phyloP scores from a whole-genome alignment of 768 basidiomycete genomes.

The Tylopilus rubrobrunneus region DNA sequence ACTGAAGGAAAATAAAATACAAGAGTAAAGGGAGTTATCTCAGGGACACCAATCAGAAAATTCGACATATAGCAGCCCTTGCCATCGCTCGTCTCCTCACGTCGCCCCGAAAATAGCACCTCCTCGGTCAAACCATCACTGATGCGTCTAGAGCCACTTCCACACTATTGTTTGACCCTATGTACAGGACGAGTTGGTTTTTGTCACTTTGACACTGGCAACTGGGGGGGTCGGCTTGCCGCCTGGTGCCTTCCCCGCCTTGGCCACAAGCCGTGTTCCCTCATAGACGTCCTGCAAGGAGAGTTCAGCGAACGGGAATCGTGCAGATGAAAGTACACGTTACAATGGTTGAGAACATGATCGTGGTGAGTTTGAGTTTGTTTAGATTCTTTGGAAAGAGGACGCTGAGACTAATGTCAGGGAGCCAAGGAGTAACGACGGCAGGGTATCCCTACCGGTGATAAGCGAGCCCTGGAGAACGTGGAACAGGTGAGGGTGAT shows the following conservation, averaged over 20 bases:
- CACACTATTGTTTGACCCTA: background rate
- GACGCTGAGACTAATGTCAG: background rate
- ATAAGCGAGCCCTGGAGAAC: background rate
- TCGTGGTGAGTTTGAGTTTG: background rate
- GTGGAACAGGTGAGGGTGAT: background rate
- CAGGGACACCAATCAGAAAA: background rate
- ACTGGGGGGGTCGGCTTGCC: constrained; percentile 6
- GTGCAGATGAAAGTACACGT: background rate
- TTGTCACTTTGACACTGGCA: constrained; percentile 1
- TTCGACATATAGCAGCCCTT: background rate
- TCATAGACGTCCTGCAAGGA: background rate
- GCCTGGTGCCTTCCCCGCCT: background rate
- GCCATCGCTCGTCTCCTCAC: background rate
- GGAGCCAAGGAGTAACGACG: background rate
- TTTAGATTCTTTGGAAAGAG: background rate
- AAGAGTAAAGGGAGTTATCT: background rate
- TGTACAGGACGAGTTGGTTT: constrained; percentile 5
- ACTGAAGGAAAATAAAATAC: background rate
- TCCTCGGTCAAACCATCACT: background rate
- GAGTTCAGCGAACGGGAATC: background rate
- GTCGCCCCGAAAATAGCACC: background rate
- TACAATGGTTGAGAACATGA: constrained; percentile 8
- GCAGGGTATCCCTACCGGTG: background rate
- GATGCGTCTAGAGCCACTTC: background rate
- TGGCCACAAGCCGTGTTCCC: background rate